These are phyloP conservation scores for Bryopsis sp. DNA, from an alignment of 139 green algal species.

Conservation along the genomic window DNA sequence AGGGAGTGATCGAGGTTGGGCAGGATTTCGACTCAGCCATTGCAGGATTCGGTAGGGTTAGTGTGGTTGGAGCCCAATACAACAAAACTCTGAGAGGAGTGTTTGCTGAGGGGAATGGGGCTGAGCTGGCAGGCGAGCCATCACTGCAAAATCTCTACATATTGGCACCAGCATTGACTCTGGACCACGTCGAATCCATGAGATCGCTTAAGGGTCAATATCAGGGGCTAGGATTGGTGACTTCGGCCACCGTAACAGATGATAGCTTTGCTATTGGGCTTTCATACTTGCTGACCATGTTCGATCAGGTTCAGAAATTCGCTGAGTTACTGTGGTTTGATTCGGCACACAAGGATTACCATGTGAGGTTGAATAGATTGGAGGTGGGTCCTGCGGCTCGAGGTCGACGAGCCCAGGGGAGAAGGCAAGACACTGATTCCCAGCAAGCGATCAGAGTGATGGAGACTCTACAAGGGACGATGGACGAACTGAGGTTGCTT, in stretches of 20 bases:
- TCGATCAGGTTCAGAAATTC: constrained; percentile 10
- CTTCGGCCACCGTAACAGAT: constrained; percentile 3
- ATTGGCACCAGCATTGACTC: constrained; percentile 11
- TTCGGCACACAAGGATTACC: not conserved
- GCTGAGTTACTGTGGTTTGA: constrained; percentile 15
- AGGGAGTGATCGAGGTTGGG: not conserved
- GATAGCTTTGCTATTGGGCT: constrained; percentile 20
- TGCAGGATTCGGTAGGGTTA: not conserved
- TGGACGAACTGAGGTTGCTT: constrained; percentile 13
- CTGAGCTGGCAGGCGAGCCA: too few relatives aligned
- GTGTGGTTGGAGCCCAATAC: not conserved
- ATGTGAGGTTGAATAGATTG: not conserved
- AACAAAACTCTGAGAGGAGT: not conserved
- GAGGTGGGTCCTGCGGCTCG: not conserved
- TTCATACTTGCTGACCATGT: constrained; percentile 14
- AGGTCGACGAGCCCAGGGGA: not conserved
- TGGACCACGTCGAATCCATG: constrained; percentile 20
- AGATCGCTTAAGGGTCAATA: constrained; percentile 17
- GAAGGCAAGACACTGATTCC: constrained; percentile 4
- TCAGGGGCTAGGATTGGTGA: constrained; percentile 6
- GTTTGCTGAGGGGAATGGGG: not conserved
- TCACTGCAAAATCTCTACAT: constrained; percentile 11
- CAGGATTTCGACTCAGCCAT: constrained; percentile 1
- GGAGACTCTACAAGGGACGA: constrained; percentile 5
- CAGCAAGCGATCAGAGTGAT: not conserved